Percentiles rank a stretch among this genome's conserved stretches.
These are phyloP conservation scores for Multifurca ochricompacta DNA, from an alignment of 768 basidiomycete genomes.

Conservation along the genomic window DNA sequence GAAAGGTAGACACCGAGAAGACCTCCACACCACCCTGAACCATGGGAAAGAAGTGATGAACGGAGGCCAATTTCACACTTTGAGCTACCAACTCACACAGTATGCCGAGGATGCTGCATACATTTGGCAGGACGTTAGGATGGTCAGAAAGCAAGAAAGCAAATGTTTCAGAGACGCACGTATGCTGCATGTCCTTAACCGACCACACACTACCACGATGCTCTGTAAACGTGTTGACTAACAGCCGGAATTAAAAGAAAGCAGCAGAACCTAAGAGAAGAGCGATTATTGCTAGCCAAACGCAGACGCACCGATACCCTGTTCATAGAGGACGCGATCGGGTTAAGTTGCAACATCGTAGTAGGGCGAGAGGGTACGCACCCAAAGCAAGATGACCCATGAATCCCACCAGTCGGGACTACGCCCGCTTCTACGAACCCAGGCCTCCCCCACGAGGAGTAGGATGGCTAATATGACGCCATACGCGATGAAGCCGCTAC, in stretches of 20 bases:
- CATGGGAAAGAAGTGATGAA: constrained; percentile 6
- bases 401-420: constrained; percentile 88
- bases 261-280: background rate
- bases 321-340: background rate
- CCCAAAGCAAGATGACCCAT: constrained; percentile 51
- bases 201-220: constrained; percentile 78
- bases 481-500: constrained; percentile 86
- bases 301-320: constrained; percentile 21
- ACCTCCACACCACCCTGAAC: constrained; percentile 85
- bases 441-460: constrained; percentile 67
- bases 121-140: background rate
- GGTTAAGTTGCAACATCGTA: background rate
- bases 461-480: constrained; percentile 74
- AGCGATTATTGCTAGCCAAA: background rate
- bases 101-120: constrained; percentile 56
- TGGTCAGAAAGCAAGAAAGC: background rate
- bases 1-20: constrained; percentile 79
- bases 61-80: background rate
- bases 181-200: constrained; percentile 93
- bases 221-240: constrained; percentile 90
- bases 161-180: constrained; percentile 39
- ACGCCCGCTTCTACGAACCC: constrained; percentile 60
- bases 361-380: constrained; percentile 27
- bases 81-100: constrained; percentile 43
- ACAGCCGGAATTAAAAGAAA: background rate